Base-by-base conservation (phyloP, 768 basidiomycete species). In the Suillus sp. region DNA sequence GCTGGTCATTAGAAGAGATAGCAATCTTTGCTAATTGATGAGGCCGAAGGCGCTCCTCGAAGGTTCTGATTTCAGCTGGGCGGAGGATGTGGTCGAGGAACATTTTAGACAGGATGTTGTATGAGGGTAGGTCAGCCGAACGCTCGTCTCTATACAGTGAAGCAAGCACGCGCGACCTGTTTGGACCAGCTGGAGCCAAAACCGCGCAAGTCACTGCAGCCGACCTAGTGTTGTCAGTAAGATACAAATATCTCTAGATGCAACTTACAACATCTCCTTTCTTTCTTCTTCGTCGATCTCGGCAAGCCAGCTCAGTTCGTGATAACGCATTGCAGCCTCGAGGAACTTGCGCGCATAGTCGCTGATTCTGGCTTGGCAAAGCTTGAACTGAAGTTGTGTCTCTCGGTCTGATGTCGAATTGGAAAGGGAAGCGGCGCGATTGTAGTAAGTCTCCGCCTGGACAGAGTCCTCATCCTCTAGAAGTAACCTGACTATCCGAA, bases 401-500 rank as follows among this genome's bases (percentile, higher is more conserved):
- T 90, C 92, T 69, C 86, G 88, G 77, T 98, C 88, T 18, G 80
- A 81, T 43, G 91, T 86, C 18, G 89, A 86, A 73, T 95, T 91
- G 27, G 93, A 88, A 25, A 98, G 84, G 25, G 95, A 85, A 1
- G 95, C 93, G 22, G 97, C 97, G 61, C 97, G 92, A 71, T 96
- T 96, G 76, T 96, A 96, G 77, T 95, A 99, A 2, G 95, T 93
- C 74, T 99, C 96, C n/a, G 97, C 97, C 75, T 95, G 93, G 2
- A 96, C 91, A 4, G 93, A 94, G 71, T 99, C 96, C 73, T 96
- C 95, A 61, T 97, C 95, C 79, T 99, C 96, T 38, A 99, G 83
- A 22, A 97, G 83, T 6, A 99, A 83, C 20, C 97, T 89, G 59
- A 99, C 93, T 67, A 99, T 96, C 63, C 96, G 91, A 64, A 99